Evolutionary conservation across 2,329 filamentous ascomycete genomes (phyloP).

Genomic region (Drechslera avenae): DNA sequence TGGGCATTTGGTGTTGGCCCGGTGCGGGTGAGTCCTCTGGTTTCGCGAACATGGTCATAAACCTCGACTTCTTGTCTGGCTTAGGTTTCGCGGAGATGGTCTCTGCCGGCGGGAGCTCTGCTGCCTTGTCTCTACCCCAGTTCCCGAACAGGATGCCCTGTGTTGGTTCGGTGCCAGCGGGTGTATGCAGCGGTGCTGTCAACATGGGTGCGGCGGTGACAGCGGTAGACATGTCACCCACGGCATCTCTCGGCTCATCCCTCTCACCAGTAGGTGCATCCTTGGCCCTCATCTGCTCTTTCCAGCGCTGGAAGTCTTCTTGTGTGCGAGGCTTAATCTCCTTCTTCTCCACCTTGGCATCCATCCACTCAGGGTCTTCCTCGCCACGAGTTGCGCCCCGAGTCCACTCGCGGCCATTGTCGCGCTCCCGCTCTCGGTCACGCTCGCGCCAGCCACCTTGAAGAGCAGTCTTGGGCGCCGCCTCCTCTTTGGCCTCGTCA

Average conservation of each 20-base stretch:
- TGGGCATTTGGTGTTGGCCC: slow-evolving; percentile 19
- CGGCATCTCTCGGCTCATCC: slow-evolving; percentile 45
- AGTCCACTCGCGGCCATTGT: slow-evolving; percentile 60
- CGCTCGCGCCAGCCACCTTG: slow-evolving; percentile 65
- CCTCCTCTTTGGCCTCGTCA: slow-evolving; percentile 59
- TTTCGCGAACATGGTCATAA: slow-evolving; percentile 72
- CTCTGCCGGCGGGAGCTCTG: slow-evolving; percentile 41
- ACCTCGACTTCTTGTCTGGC: slow-evolving; percentile 78
- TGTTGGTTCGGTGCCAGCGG: slow-evolving; percentile 67
- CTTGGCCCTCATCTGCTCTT: slow-evolving; percentile 83
- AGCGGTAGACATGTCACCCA: slow-evolving; percentile 26
- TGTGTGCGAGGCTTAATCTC: slow-evolving; percentile 75
- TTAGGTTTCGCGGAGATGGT: slow-evolving; percentile 45
- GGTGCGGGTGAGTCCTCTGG: slow-evolving; percentile 43
- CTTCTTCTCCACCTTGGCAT: slow-evolving; percentile 68
- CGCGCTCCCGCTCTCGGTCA: slow-evolving; percentile 43
- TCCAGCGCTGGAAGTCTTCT: slow-evolving; percentile 93
- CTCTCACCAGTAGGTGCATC: slow-evolving; percentile 54
- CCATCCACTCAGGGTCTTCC: slow-evolving; percentile 88
- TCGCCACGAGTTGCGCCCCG: slow-evolving; percentile 58
- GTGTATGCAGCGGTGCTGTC: slow-evolving; percentile 56
- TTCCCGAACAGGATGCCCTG: slow-evolving; percentile 79
- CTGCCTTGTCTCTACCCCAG: slow-evolving; percentile 58
- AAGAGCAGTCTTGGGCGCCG: slow-evolving; percentile 50
- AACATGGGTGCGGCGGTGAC: slow-evolving; percentile 44